phyloP scores from a whole-genome alignment of 257 asterid genomes.

The Fraxinus quadrangulata region DNA sequence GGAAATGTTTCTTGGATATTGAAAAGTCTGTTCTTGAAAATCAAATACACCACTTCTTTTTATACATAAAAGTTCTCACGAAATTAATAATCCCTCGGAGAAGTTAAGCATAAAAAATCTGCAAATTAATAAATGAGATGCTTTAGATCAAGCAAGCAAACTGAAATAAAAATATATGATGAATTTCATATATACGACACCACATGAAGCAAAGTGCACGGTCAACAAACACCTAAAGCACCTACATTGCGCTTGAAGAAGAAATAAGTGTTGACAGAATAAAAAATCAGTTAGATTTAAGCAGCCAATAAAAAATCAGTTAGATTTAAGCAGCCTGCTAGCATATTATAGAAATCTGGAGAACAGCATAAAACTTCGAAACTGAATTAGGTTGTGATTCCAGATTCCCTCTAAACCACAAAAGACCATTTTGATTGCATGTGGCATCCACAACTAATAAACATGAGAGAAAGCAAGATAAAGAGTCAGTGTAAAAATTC shows the following conservation, averaged over 20 bases:
- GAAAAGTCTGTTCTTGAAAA: slow-evolving; percentile 4
- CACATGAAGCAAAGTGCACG: background rate
- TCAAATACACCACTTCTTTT: background rate
- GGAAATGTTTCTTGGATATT: slow-evolving; percentile 18
- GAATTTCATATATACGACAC: background rate
- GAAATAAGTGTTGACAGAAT: no score
- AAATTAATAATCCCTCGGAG: background rate
- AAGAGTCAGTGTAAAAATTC: background rate
- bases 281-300: background rate
- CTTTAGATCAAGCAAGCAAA: background rate
- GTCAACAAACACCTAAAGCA: background rate
- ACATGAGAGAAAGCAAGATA: background rate
- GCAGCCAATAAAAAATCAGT: no score
- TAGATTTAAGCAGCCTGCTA: no score
- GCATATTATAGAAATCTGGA: background rate
- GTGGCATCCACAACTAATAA: background rate
- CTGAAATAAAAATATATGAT: background rate
- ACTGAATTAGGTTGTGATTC: background rate
- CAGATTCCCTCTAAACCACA: background rate
- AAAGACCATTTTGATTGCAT: background rate
- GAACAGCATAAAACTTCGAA: background rate
- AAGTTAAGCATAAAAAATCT: background rate
- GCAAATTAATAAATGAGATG: background rate
- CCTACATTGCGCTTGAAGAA: background rate
- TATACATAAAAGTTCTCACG: background rate